Conservation (phyloP, 345 rosid genomes). For the Aquilaria sinensis region DNA sequence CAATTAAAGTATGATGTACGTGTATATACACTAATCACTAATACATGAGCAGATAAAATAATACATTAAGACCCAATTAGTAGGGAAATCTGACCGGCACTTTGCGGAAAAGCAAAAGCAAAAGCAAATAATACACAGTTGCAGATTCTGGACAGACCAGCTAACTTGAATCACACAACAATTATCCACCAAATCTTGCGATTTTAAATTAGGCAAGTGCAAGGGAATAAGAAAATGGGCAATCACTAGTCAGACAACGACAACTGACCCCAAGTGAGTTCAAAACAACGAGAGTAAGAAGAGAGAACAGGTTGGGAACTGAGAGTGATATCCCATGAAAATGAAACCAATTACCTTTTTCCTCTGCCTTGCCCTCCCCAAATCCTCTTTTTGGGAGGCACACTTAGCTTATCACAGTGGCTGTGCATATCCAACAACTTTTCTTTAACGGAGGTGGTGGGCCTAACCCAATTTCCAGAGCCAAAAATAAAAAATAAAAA, state of each 20-base stretch:
- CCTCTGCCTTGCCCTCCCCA: no score
- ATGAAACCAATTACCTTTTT: slow-evolving; percentile 7
- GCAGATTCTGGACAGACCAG: no score
- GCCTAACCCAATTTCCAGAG: slow-evolving; percentile 21
- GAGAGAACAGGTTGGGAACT: slow-evolving; percentile 1
- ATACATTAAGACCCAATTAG: no score
- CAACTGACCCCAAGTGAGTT: slow-evolving; percentile 2
- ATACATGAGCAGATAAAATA: no score
- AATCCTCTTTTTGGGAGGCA: no score
- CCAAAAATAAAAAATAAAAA: background rate
- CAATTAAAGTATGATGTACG: no score
- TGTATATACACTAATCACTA: no score
- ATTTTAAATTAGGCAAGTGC: background rate
- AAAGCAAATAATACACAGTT: no score
- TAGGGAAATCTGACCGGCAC: no score
- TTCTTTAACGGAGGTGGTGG: slow-evolving; percentile 24
- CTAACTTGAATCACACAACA: background rate
- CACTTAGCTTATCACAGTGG: no score
- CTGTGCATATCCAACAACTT: no score
- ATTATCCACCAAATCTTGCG: slow-evolving; percentile 4
- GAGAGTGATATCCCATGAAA: slow-evolving; percentile 17
- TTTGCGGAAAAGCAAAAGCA: no score
- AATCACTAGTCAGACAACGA: background rate
- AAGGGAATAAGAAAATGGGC: background rate
- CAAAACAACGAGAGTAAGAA: background rate